Conservation (phyloP, 2,329 filamentous ascomycete genomes). For the Eurotiales sp. region DNA sequence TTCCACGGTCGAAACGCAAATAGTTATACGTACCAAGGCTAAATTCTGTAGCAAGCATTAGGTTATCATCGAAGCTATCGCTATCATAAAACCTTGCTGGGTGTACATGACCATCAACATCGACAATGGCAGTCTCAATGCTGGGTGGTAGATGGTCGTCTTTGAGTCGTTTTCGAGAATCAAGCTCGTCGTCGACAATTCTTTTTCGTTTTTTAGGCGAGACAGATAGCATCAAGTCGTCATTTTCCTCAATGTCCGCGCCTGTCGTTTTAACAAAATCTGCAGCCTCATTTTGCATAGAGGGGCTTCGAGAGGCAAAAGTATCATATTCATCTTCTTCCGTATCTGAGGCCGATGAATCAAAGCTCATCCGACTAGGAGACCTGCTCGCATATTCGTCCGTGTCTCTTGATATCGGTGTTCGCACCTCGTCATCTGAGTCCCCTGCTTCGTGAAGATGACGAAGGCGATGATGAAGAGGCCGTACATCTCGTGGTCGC, state of each 20-base stretch:
- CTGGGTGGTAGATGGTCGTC: conserved; percentile 79
- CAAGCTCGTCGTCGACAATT: conserved; percentile 60
- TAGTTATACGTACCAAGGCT: conserved; percentile 8
- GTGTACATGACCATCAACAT: conserved; percentile 24
- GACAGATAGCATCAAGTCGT: conserved; percentile 38
- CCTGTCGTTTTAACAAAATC: conserved; percentile 18
- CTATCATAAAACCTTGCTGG: background rate
- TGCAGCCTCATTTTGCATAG: conserved; percentile 19
- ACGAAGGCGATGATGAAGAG: conserved; percentile 75
- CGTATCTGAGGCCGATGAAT: conserved; percentile 49
- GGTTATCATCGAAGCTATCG: conserved; percentile 4
- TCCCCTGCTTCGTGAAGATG: conserved; percentile 74
- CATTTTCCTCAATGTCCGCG: conserved; percentile 17
- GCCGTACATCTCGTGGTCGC: conserved; percentile 64
- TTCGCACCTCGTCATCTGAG: conserved; percentile 76
- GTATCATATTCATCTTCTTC: conserved; percentile 36
- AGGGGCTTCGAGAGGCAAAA: conserved; percentile 20
- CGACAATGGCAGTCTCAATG: conserved; percentile 54
- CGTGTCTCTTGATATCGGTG: conserved; percentile 67
- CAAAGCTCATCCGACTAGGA: conserved; percentile 64
- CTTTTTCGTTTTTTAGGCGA: conserved; percentile 70
- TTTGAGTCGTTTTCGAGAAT: conserved; percentile 73
- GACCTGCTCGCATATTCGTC: conserved; percentile 82
- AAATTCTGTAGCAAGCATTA: conserved; percentile 2
- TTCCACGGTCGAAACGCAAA: too few relatives aligned